Percentiles rank a stretch among this genome's conserved stretches.
phyloP scores from a whole-genome alignment of 1,284 basidiomycete species.

The Cutaneotrichosporon arboriforme region DNA sequence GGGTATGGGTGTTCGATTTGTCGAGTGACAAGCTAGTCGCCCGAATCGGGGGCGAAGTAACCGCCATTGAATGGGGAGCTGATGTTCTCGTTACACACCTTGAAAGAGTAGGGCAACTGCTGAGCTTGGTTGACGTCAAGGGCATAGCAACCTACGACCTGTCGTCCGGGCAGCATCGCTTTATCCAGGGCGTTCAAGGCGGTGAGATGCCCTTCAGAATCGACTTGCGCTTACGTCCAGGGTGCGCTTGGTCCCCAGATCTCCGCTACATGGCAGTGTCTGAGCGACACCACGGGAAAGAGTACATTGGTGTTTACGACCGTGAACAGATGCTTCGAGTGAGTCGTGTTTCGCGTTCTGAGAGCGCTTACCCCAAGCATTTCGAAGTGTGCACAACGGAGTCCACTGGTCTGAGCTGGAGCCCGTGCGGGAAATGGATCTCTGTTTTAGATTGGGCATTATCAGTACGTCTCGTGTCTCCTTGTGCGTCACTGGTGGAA shows the following conservation, averaged over 20 bases:
- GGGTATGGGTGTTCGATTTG: constrained; percentile 54
- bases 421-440: constrained; percentile 71
- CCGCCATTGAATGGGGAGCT: constrained; percentile 77
- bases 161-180: constrained; percentile 56
- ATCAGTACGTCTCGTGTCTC: constrained; percentile 54
- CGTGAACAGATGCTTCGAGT: constrained; percentile 69
- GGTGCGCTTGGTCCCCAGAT: constrained; percentile 71
- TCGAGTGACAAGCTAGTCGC: constrained; percentile 60
- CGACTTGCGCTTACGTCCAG: constrained; percentile 44
- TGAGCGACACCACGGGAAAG: constrained; percentile 78
- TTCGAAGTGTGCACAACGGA: constrained; percentile 73
- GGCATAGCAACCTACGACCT: constrained; percentile 75
- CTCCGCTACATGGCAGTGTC: constrained; percentile 72
- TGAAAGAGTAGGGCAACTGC: constrained; percentile 62
- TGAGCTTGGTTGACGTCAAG: constrained; percentile 52
- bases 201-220: not conserved
- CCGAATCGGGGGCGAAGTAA: constrained; percentile 62
- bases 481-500: not conserved
- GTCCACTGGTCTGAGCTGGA: constrained; percentile 67
- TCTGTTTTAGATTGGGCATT: constrained; percentile 77
- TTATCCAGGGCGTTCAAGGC: constrained; percentile 23
- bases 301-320: constrained; percentile 75
- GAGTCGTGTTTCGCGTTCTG: constrained; percentile 40
- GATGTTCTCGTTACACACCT: constrained; percentile 76
- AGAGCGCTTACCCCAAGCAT: constrained; percentile 53